Conservation (phyloP, 768 basidiomycete genomes). For the Neoboletus magnificus region DNA sequence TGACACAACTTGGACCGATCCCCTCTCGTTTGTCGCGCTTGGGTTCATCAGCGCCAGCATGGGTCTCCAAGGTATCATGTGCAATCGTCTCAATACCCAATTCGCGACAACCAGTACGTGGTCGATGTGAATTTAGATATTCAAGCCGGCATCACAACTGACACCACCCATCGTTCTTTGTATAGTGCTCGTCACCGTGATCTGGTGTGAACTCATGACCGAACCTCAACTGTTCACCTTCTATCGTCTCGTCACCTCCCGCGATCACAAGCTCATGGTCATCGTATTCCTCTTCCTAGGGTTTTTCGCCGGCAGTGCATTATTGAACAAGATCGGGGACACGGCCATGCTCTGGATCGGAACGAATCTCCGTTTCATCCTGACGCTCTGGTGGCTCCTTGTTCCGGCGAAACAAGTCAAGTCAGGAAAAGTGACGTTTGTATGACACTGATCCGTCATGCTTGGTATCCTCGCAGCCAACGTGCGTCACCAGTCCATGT, state of each 20-base stretch:
- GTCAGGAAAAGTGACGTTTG: neutral
- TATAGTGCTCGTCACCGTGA: slow-evolving; percentile 29
- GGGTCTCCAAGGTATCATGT: too few relatives aligned
- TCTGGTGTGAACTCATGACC: too few relatives aligned
- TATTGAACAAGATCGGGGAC: slow-evolving; percentile 57
- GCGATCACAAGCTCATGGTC: slow-evolving; percentile 33
- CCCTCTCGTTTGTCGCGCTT: slow-evolving; percentile 63
- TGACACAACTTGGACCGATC: slow-evolving; percentile 68
- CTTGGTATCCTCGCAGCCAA: too few relatives aligned
- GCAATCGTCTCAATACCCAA: too few relatives aligned
- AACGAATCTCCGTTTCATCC: slow-evolving; percentile 56
- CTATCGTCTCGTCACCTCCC: too few relatives aligned
- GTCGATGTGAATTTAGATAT: neutral
- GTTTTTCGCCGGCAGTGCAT: slow-evolving; percentile 63
- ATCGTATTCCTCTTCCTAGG: slow-evolving; percentile 71
- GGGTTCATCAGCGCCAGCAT: slow-evolving; percentile 60
- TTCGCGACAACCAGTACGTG: too few relatives aligned
- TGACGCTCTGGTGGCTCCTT: slow-evolving; percentile 64
- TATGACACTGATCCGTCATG: too few relatives aligned
- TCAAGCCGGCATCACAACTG: neutral
- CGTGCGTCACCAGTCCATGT: too few relatives aligned
- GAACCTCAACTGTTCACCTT: slow-evolving; percentile 22
- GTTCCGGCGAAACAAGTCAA: slow-evolving; percentile 38
- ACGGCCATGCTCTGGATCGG: slow-evolving; percentile 65
- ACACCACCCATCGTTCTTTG: neutral